phyloP scores from a whole-genome alignment of 2,329 filamentous ascomycete genomes.

The Lasiodiplodia sp. region DNA sequence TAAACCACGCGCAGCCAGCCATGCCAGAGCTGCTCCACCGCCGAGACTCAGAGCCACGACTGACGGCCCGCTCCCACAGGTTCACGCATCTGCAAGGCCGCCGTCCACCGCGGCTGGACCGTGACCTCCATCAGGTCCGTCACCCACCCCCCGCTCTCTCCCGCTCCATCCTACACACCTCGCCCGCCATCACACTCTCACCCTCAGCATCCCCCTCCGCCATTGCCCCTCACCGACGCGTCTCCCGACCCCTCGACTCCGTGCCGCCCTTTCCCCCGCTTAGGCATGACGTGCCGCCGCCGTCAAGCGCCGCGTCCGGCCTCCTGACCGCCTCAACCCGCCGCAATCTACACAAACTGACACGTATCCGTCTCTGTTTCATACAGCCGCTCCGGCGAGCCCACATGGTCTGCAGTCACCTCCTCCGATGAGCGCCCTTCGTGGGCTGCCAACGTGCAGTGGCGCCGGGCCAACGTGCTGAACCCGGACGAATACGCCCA shows the following conservation, averaged over 20 bases:
- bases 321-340: conserved; percentile 25
- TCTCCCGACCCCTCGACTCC: conserved; percentile 23
- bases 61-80: conserved; percentile 49
- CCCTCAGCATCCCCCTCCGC: conserved; percentile 30
- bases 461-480: conserved; percentile 89
- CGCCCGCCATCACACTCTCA: conserved; percentile 2
- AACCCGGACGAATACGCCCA: conserved; percentile 79
- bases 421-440: conserved; percentile 72
- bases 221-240: conserved; percentile 32
- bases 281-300: conserved; percentile 25
- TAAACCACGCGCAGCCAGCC: conserved; percentile 20
- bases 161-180: conserved; percentile 23
- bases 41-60: background rate
- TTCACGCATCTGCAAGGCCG: conserved; percentile 87
- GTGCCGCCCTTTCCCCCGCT: conserved; percentile 4
- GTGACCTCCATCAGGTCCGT: conserved; percentile 88
- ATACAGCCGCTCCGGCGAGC: conserved; percentile 84
- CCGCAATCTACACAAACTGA: conserved; percentile 16
- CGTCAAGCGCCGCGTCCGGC: conserved; percentile 21
- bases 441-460: conserved; percentile 84
- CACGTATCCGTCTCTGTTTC: background rate
- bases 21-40: conserved; percentile 24
- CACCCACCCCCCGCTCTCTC: conserved; percentile 28
- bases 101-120: conserved; percentile 84
- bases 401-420: conserved; percentile 83